Conservation (phyloP, 2,329 filamentous ascomycete genomes). For the Cordyceps javanica region DNA sequence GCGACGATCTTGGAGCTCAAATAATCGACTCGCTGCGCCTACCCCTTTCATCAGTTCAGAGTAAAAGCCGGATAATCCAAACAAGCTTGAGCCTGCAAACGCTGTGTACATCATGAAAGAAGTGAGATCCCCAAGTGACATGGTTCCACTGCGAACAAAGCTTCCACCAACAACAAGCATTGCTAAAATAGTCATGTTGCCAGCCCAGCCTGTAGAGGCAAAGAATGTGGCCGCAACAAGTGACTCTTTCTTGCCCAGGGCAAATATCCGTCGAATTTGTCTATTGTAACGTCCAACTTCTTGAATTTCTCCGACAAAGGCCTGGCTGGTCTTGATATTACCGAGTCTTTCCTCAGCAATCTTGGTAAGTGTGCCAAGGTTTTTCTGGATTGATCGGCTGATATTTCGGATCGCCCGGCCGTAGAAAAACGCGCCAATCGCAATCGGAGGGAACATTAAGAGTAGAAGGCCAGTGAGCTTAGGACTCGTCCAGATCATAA, state of each 20-base stretch:
- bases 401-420: slow-evolving; percentile 83
- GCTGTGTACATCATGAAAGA: slow-evolving; percentile 99
- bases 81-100: slow-evolving; percentile 77
- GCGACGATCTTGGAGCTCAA: slow-evolving; percentile 88
- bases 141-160: slow-evolving; percentile 79
- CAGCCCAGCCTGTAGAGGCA: slow-evolving; percentile 76
- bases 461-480: slow-evolving; percentile 83
- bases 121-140: slow-evolving; percentile 86
- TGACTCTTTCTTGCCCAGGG: slow-evolving; percentile 79
- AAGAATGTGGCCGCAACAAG: slow-evolving; percentile 90
- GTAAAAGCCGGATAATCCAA: slow-evolving; percentile 92
- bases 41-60: slow-evolving; percentile 99
- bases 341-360: slow-evolving; percentile 97
- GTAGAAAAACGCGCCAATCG: slow-evolving; percentile 85
- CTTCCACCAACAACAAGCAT: slow-evolving; percentile 86
- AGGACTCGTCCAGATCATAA: slow-evolving; percentile 95
- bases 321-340: slow-evolving; percentile 93
- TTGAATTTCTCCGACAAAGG: slow-evolving; percentile 87
- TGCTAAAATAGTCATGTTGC: slow-evolving; percentile 92
- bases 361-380: slow-evolving; percentile 86
- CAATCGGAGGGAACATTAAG: slow-evolving; percentile 85
- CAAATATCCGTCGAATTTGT: slow-evolving; percentile 88
- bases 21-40: slow-evolving; percentile 89
- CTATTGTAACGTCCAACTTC: slow-evolving; percentile 88
- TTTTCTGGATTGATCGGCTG: slow-evolving; percentile 89